Evolutionary conservation across 495 filamentous ascomycete genomes (phyloP).

Genomic region (Chaetomium tenue): DNA sequence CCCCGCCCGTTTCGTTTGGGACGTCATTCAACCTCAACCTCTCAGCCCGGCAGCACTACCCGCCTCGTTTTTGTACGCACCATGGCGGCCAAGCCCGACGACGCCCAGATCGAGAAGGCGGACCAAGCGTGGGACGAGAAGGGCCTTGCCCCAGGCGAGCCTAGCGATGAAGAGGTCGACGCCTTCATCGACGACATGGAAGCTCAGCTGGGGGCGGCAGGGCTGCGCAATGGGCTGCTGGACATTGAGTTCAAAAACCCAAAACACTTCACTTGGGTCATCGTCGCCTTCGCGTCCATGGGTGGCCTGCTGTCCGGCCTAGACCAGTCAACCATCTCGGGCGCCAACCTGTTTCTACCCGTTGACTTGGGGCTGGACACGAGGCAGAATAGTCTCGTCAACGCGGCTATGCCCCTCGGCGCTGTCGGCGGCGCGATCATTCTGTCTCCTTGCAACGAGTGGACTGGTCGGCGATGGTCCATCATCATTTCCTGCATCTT

Average conservation of each 20-base stretch:
- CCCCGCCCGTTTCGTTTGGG: background rate
- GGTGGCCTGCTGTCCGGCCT: conserved; percentile 10
- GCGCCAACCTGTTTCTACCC: conserved; percentile 13
- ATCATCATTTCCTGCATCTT: conserved; percentile 13
- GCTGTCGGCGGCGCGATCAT: conserved; percentile 11
- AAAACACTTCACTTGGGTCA: conserved; percentile 9
- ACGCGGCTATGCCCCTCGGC: conserved; percentile 17
- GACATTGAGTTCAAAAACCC: conserved; percentile 12
- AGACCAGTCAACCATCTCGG: conserved; percentile 15
- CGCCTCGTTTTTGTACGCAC: background rate
- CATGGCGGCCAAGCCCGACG: background rate
- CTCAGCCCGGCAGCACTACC: background rate
- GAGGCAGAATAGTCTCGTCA: conserved; percentile 17
- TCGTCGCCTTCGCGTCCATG: conserved; percentile 15
- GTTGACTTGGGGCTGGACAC: conserved; percentile 6
- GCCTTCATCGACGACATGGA: conserved; percentile 10
- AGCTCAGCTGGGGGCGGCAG: conserved; percentile 1
- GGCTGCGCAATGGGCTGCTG: conserved; percentile 4
- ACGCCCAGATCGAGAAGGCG: background rate
- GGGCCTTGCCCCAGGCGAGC: background rate
- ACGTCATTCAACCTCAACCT: background rate
- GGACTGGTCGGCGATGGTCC: conserved; percentile 9
- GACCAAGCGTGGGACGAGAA: background rate
- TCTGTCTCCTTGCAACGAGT: conserved; percentile 9
- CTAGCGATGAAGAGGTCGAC: conserved; percentile 1